phyloP scores from a whole-genome alignment of 2,329 filamentous ascomycete species.

The Clonostachys sp. region DNA sequence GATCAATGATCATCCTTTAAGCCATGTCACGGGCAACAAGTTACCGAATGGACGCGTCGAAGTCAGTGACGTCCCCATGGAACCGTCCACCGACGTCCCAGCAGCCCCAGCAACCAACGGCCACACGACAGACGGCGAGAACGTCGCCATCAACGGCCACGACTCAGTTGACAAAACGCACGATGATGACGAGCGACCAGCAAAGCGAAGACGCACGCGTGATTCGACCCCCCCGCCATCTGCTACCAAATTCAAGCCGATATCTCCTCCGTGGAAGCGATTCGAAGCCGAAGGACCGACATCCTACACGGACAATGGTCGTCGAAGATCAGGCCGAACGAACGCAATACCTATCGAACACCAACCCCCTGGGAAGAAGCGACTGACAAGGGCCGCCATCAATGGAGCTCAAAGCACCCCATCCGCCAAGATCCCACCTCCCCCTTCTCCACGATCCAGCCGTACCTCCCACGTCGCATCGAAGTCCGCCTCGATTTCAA shows the following conservation, averaged over 20 bases:
- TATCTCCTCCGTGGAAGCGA: slow-evolving; percentile 92
- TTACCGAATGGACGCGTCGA: slow-evolving; percentile 3
- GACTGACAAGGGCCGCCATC: slow-evolving; percentile 40
- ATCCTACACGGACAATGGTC: slow-evolving; percentile 71
- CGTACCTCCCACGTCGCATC: slow-evolving; percentile 2
- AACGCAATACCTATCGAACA: slow-evolving; percentile 52
- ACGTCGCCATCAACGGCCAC: slow-evolving; percentile 37
- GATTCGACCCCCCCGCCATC: slow-evolving; percentile 25
- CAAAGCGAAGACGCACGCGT: slow-evolving; percentile 62
- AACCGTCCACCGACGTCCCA: slow-evolving; percentile 7
- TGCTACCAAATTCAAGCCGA: slow-evolving; percentile 39
- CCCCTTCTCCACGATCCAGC: slow-evolving; percentile 15
- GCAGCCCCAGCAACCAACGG: slow-evolving; percentile 15
- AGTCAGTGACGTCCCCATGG: slow-evolving; percentile 1
- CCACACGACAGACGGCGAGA: slow-evolving; percentile 21
- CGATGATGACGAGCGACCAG: slow-evolving; percentile 42
- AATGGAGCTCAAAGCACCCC: slow-evolving; percentile 17
- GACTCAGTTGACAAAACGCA: slow-evolving; percentile 5
- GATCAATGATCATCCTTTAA: not conserved
- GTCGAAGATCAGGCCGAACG: slow-evolving; percentile 61
- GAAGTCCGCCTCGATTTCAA: slow-evolving; percentile 7
- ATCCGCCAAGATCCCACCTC: slow-evolving; percentile 9
- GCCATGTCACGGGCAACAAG: too few relatives aligned
- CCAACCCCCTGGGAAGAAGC: slow-evolving; percentile 42
- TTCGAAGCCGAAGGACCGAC: slow-evolving; percentile 82